Conservation (phyloP, 2,329 filamentous ascomycete genomes). For the Pleomassaria siparia region DNA sequence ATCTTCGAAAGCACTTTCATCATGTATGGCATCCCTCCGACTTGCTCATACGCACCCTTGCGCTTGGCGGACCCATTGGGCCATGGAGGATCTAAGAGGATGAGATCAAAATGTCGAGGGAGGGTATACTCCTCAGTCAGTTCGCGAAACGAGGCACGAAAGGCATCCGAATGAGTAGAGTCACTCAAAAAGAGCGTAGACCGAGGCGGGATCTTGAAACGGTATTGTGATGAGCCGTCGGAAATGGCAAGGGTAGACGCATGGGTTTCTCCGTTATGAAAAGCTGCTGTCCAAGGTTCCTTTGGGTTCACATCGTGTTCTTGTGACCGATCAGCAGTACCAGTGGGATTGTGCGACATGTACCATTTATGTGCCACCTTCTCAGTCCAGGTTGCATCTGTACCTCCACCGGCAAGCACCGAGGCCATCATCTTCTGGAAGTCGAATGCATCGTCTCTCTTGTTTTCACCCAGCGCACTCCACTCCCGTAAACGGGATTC, state of each 20-base stretch:
- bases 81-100: constrained; percentile 79
- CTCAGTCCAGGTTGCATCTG: constrained; percentile 18
- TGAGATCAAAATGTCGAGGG: constrained; percentile 61
- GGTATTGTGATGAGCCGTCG: constrained; percentile 17
- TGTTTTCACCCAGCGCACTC: constrained; percentile 24
- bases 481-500: constrained; percentile 32
- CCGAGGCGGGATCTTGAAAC: constrained; percentile 51
- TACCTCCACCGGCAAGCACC: constrained; percentile 26
- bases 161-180: constrained; percentile 36
- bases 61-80: constrained; percentile 73
- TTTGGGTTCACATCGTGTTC: constrained; percentile 6
- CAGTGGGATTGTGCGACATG: constrained; percentile 21
- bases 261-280: constrained; percentile 30
- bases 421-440: constrained; percentile 40
- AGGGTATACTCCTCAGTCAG: constrained; percentile 44
- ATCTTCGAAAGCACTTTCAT: constrained; percentile 43
- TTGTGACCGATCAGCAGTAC: constrained; percentile 11
- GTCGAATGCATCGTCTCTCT: constrained; percentile 26
- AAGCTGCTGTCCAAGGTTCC: constrained; percentile 30
- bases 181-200: constrained; percentile 56
- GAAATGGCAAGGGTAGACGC: constrained; percentile 29
- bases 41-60: constrained; percentile 54
- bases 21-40: constrained; percentile 51
- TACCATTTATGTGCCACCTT: constrained; percentile 24
- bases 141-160: constrained; percentile 41